Evolutionary conservation across 441 rosid genomes (phyloP).

Genomic region (Kokia cookei): DNA sequence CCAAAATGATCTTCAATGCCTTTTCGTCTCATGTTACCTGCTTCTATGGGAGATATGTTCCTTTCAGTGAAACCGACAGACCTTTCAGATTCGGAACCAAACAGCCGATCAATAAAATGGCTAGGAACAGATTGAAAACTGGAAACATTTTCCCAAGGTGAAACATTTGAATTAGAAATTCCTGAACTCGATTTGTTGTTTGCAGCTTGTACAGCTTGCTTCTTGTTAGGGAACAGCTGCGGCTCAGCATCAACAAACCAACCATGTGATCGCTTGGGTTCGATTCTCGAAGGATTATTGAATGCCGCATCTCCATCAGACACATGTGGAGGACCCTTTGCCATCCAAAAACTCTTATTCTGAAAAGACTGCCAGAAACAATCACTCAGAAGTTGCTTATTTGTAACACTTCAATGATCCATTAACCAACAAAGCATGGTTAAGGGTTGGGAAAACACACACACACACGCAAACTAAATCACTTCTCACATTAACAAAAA

Average conservation of each 20-base stretch:
- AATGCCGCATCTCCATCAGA: slow-evolving; percentile 41
- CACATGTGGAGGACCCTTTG: slow-evolving; percentile 36
- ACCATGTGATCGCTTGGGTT: slow-evolving; percentile 51
- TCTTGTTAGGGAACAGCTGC: slow-evolving; percentile 52
- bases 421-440: not conserved
- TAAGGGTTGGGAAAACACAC: not conserved
- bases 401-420: not conserved
- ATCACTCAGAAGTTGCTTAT: slow-evolving; percentile 1
- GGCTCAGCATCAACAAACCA: slow-evolving; percentile 54
- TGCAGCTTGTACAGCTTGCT: slow-evolving; percentile 46
- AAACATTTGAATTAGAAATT: slow-evolving; percentile 21
- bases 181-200: slow-evolving; percentile 22
- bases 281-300: slow-evolving; percentile 34
- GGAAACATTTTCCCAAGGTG: slow-evolving; percentile 45
- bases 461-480: not conserved
- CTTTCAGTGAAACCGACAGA: slow-evolving; percentile 47
- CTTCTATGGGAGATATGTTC: slow-evolving; percentile 36
- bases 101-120: slow-evolving; percentile 44
- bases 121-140: slow-evolving; percentile 42
- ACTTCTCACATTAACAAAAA: not conserved
- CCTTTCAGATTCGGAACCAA: slow-evolving; percentile 41
- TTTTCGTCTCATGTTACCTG: slow-evolving; percentile 29
- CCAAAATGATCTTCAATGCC: slow-evolving; percentile 32
- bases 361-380: slow-evolving; percentile 37
- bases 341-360: slow-evolving; percentile 53